Base-by-base conservation (phyloP, 2,329 filamentous ascomycete genomes). In the Tricladium varicosporioides region DNA sequence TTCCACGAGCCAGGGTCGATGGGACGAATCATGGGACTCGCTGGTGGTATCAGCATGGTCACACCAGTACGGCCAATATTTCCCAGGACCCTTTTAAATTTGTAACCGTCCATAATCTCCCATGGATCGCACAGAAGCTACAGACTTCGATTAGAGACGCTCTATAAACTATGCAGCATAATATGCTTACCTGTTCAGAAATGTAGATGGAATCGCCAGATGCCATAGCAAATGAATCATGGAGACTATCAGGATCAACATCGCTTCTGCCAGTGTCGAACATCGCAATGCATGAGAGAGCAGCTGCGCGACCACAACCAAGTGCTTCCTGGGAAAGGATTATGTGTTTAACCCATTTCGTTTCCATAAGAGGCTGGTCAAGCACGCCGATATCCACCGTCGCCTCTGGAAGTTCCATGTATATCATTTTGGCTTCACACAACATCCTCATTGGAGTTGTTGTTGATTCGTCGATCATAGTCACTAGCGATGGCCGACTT, bases 11-110 rank as follows among this genome's bases (percentile, higher is more conserved):
- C 22, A 13, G n/a, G 27, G 16, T 53, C 43, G 14, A n/a, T 11
- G 13, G 36, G 9, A 9, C 50, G 19, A 9, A 57, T 44, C 5
- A 15, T 27, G 15, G 49, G 15, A 13, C 42, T 13, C 9, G 14
- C 3, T 53, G 54, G 54, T 15, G 42, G n/a, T 9, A 57, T 31
- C 5, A 57, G 13, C 10, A 57, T 40, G 1, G 40, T 19, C 4
- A 56, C 5, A 16, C 47, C 56, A 27, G 53, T 9, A 2, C 52
- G 14, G 9, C 56, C 47, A 14, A 58, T 51, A 22, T 54, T 58
- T 13, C 48, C 48, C 5, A 40, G 36, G 4, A n/a, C 36, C 11
- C 36, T 4, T n/a, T 40, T 40, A 10, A 40, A n/a, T 40, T 40
- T 40, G 13, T 47, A 44, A 33, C 50, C 36, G 18, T 15, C n/a